phyloP scores from a whole-genome alignment of 495 filamentous ascomycete genomes.

The Gamarada debralockiae region DNA sequence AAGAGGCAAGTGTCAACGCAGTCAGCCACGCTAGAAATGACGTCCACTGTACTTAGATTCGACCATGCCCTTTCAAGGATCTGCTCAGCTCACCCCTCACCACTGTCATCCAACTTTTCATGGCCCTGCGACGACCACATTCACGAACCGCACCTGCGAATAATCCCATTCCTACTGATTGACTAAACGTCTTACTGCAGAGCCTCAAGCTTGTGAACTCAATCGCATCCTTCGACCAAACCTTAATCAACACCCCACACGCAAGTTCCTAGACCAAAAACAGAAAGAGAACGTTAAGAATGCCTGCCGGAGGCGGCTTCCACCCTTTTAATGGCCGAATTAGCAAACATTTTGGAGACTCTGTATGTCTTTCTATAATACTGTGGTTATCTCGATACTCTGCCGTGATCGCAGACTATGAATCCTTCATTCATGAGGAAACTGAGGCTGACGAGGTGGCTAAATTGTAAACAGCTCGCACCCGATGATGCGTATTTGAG shows the following conservation, averaged over 20 bases:
- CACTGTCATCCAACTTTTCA: too few relatives aligned
- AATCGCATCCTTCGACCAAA: not conserved
- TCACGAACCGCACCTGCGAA: not conserved
- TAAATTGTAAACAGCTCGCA: conserved; percentile 19
- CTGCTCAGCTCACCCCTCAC: too few relatives aligned
- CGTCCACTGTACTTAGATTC: too few relatives aligned
- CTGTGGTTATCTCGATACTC: not conserved
- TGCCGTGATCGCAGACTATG: not conserved
- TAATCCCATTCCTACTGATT: not conserved
- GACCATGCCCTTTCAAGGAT: too few relatives aligned
- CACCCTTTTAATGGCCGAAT: conserved; percentile 38
- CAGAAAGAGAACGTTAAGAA: conserved; percentile 2
- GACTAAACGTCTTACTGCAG: not conserved
- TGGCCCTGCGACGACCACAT: too few relatives aligned
- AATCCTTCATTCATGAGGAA: not conserved
- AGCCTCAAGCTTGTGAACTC: too few relatives aligned
- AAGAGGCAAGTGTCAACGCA: too few relatives aligned
- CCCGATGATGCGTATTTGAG: conserved; percentile 29
- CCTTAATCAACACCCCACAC: not conserved
- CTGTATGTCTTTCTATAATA: conserved; percentile 22
- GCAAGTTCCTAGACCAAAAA: not conserved
- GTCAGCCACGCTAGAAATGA: too few relatives aligned
- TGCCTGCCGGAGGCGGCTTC: conserved; percentile 29
- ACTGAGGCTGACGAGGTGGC: conserved; percentile 12
- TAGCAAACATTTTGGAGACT: conserved; percentile 37